A percentile compares a stretch with the other conserved stretches of the same genome.
phyloP scores from a whole-genome alignment of 2,329 filamentous ascomycete genomes.

The Tolypocladium tundrense region DNA sequence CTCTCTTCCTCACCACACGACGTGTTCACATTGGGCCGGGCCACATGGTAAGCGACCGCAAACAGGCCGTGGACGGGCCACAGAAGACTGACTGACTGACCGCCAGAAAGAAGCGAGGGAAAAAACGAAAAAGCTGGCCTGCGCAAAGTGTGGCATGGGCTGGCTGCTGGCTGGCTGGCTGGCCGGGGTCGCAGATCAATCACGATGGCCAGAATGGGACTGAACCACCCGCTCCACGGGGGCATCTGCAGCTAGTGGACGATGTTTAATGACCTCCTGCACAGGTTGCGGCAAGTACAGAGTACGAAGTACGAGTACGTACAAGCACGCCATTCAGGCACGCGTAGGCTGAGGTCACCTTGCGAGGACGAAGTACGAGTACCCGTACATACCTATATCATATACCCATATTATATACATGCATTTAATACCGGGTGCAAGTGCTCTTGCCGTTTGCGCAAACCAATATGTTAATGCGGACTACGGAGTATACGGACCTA shows the following conservation, averaged over 20 bases:
- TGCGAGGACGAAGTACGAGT: neutral
- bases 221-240: neutral
- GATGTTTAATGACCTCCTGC: conserved; percentile 8
- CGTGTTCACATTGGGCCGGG: neutral
- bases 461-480: neutral
- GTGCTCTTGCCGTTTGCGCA: no score
- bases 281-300: neutral
- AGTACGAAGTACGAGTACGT: neutral
- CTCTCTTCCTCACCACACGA: neutral
- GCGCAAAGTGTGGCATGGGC: neutral
- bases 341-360: neutral
- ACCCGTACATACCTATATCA: no score
- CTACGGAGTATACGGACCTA: neutral
- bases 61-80: neutral
- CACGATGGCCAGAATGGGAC: neutral
- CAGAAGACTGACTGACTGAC: neutral
- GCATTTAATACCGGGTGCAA: no score
- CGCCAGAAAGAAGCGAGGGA: neutral
- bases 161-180: neutral
- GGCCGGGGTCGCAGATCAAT: neutral
- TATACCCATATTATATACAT: no score
- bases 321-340: neutral
- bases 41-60: neutral
- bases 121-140: neutral
- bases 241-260: conserved; percentile 2